phyloP scores from a whole-genome alignment of 2,329 filamentous ascomycete species.

The Alternaria brassicicola region DNA sequence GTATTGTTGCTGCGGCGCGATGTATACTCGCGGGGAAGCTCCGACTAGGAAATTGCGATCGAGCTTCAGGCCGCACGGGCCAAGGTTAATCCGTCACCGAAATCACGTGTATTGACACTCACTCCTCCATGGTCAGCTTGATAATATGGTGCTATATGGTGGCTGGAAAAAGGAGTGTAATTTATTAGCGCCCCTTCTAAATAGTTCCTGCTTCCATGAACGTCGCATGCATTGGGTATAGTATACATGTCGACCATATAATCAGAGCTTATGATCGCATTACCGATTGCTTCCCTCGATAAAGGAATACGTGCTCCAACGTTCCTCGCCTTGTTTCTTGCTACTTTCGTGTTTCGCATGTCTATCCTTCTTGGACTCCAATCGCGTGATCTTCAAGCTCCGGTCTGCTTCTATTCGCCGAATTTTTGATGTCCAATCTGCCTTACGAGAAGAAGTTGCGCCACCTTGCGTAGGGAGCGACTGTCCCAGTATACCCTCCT shows the following conservation, averaged over 20 bases:
- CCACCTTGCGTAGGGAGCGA: not conserved
- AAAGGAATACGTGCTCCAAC: slow-evolving; percentile 4
- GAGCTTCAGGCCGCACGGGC: slow-evolving; percentile 28
- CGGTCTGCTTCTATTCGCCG: not conserved
- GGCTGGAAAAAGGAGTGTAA: not conserved
- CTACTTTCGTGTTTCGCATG: not conserved
- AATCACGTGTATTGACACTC: slow-evolving; percentile 16
- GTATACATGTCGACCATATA: not conserved
- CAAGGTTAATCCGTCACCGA: slow-evolving; percentile 14
- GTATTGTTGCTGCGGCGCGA: slow-evolving; percentile 19
- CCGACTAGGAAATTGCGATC: slow-evolving; percentile 31
- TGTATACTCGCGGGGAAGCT: slow-evolving; percentile 31
- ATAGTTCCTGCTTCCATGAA: not conserved
- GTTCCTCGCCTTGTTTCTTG: not conserved
- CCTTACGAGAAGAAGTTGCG: not conserved
- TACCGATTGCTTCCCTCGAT: not conserved
- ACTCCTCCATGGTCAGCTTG: not conserved
- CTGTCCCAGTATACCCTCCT: not conserved
- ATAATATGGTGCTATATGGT: not conserved
- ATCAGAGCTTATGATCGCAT: not conserved
- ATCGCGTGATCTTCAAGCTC: not conserved
- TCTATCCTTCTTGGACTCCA: not conserved
- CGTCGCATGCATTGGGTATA: not conserved
- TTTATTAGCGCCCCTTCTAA: not conserved
- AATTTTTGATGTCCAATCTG: not conserved